Conservation (phyloP, 2,329 filamentous ascomycete genomes). For the Penicillium digitatum region DNA sequence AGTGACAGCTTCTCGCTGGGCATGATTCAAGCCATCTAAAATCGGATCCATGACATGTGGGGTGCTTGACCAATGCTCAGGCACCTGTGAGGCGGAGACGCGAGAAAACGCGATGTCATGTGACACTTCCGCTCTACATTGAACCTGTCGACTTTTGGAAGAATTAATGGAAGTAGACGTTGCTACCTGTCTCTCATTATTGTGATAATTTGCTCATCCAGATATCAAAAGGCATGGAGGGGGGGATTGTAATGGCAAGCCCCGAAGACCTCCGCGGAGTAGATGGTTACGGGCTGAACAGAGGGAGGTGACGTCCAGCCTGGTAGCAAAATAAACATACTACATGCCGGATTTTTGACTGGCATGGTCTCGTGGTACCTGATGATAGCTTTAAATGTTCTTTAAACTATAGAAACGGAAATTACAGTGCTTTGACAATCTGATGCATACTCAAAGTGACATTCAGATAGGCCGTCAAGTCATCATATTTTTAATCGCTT, state of each 20-base stretch:
- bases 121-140: slow-evolving; percentile 18
- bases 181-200: neutral
- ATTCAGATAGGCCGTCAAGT: neutral
- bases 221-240: neutral
- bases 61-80: slow-evolving; percentile 2
- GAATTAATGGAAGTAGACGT: neutral
- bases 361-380: too few relatives aligned
- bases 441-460: neutral
- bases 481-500: neutral
- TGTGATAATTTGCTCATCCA: neutral
- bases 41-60: slow-evolving; percentile 50
- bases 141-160: neutral
- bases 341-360: neutral
- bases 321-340: neutral
- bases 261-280: neutral
- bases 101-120: slow-evolving; percentile 29
- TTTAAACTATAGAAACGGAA: neutral
- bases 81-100: slow-evolving; percentile 14
- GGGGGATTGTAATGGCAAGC: neutral
- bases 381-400: neutral
- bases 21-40: slow-evolving; percentile 60
- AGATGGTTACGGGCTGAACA: neutral
- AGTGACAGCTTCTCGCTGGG: slow-evolving; percentile 62
- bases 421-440: neutral
- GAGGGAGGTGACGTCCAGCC: too few relatives aligned